Evolutionary conservation across 106 monocot genomes (phyloP).

Genomic region (Acorus gramineus): DNA sequence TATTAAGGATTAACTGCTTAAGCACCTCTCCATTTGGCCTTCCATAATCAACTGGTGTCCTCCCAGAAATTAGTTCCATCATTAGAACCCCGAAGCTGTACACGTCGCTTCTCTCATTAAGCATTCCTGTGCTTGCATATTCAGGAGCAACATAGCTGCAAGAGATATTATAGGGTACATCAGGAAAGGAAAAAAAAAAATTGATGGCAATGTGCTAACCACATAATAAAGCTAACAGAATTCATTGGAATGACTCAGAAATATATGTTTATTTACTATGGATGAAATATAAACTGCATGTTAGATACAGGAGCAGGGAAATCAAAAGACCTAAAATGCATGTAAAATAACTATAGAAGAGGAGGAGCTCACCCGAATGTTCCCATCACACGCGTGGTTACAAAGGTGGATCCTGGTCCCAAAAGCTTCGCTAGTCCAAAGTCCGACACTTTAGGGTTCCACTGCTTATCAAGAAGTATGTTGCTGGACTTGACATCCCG

Average conservation of each 20-base stretch:
- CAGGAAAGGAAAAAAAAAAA: background rate
- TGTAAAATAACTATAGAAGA: background rate
- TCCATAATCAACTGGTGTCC: slow-evolving; percentile 75
- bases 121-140: slow-evolving; percentile 82
- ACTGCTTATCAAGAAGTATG: slow-evolving; percentile 79
- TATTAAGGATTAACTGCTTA: background rate
- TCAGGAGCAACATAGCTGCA: slow-evolving; percentile 91
- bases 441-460: slow-evolving; percentile 90
- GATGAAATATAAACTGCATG: too few species aligned
- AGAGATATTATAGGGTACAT: background rate
- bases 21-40: slow-evolving; percentile 57
- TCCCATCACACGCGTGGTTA: slow-evolving; percentile 91
- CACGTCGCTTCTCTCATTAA: slow-evolving; percentile 75
- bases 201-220: background rate
- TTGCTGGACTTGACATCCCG: slow-evolving; percentile 94
- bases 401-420: slow-evolving; percentile 67
- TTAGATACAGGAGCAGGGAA: too few species aligned
- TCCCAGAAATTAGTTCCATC: slow-evolving; percentile 86
- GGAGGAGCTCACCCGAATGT: slow-evolving; percentile 68
- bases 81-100: slow-evolving; percentile 91
- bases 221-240: too few species aligned
- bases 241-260: too few species aligned
- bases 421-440: slow-evolving; percentile 92
- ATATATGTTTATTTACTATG: too few species aligned
- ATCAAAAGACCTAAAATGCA: too few species aligned